Evolutionary conservation across 2,329 filamentous ascomycete genomes (phyloP).

Genomic region (Fusarium nematophilum): DNA sequence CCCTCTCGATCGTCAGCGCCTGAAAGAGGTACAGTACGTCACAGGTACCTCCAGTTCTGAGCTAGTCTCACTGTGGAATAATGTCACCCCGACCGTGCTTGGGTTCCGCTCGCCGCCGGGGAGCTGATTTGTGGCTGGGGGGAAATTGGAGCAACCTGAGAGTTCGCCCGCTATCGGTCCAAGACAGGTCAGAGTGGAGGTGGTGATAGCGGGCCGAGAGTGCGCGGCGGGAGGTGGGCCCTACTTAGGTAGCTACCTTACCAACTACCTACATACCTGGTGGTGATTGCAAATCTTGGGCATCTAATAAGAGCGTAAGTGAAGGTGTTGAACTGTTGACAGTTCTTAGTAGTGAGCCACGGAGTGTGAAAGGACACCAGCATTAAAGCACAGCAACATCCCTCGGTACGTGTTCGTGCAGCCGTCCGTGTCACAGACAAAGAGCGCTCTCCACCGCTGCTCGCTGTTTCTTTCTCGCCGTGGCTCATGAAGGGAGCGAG

Average conservation of each 20-base stretch:
- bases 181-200: conserved; percentile 6
- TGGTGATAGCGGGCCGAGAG: conserved; percentile 34
- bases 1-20: conserved; percentile 22
- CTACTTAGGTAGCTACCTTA: too few relatives aligned
- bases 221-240: conserved; percentile 17
- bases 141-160: conserved; percentile 32
- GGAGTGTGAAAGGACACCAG: not conserved
- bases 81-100: not conserved
- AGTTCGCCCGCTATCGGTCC: conserved; percentile 20
- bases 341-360: too few relatives aligned
- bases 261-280: conserved; percentile 8
- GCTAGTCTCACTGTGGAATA: not conserved
- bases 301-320: not conserved
- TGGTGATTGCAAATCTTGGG: not conserved
- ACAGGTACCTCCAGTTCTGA: not conserved
- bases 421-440: conserved; percentile 28
- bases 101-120: conserved; percentile 1
- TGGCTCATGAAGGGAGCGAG: conserved; percentile 11
- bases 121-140: conserved; percentile 36
- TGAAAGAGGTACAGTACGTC: conserved; percentile 12
- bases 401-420: conserved; percentile 34
- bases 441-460: conserved; percentile 11
- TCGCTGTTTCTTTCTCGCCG: conserved; percentile 5
- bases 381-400: not conserved
- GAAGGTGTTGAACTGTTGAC: conserved; percentile 2